These are phyloP conservation scores for Aureobasidium sp. DNA, from an alignment of 2,329 filamentous ascomycete genomes.

Conservation along the genomic window DNA sequence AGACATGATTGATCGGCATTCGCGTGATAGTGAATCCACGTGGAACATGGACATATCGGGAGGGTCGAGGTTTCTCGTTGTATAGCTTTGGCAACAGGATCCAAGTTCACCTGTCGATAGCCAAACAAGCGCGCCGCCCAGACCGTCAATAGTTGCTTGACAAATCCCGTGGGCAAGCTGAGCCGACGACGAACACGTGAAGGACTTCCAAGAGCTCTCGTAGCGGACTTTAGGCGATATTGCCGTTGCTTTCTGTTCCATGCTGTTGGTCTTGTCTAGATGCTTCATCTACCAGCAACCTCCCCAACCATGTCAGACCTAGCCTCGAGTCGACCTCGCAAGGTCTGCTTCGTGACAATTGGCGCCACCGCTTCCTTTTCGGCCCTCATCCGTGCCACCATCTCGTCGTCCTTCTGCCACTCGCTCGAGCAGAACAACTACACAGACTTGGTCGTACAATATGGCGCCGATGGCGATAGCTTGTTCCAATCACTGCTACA, in stretches of 20 bases:
- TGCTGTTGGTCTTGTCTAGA: not conserved
- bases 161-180: not conserved
- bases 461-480: conserved; percentile 59
- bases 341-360: conserved; percentile 76
- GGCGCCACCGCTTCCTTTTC: conserved; percentile 85
- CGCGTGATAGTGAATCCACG: not conserved
- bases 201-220: not conserved
- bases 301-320: not conserved
- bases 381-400: conserved; percentile 58
- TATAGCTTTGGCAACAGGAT: not conserved
- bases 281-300: conserved; percentile 1
- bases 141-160: conserved; percentile 9
- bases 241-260: not conserved
- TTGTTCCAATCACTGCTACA: conserved; percentile 39
- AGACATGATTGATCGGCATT: conserved; percentile 14
- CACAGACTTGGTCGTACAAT: conserved; percentile 70
- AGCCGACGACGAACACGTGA: not conserved
- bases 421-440: conserved; percentile 55
- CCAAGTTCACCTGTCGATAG: conserved; percentile 1
- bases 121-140: not conserved
- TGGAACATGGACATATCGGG: not conserved
- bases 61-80: conserved; percentile 11
- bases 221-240: not conserved
- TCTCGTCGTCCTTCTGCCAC: conserved; percentile 56
- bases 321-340: conserved; percentile 21